Conservation (phyloP, 495 filamentous ascomycete genomes). For the Lasiosphaeria miniovina region DNA sequence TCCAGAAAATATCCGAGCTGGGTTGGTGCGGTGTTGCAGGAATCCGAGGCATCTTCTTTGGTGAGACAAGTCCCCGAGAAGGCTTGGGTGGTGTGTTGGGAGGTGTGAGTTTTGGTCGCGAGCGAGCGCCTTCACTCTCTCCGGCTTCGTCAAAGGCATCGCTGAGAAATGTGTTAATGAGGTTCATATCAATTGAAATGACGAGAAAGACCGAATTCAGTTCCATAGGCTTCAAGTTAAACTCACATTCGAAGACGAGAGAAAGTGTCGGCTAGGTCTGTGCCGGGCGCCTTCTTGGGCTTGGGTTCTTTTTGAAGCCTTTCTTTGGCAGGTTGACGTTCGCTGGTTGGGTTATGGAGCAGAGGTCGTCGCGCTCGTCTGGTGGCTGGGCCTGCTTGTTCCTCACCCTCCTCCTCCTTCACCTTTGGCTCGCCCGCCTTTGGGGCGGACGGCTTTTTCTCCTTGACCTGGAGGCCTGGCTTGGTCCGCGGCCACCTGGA, state of each 20-base stretch:
- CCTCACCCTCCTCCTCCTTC: background rate
- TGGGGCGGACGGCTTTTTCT: background rate
- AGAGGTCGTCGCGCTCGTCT: background rate
- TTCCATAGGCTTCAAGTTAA: background rate
- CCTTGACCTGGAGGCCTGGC: slow-evolving; percentile 2
- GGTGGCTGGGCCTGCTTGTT: background rate
- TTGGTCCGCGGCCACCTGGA: slow-evolving; percentile 9
- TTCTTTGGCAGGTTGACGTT: background rate
- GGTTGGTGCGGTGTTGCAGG: slow-evolving; percentile 53
- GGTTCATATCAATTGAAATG: no score
- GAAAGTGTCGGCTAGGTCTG: slow-evolving; percentile 24
- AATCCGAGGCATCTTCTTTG: slow-evolving; percentile 38
- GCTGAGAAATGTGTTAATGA: background rate
- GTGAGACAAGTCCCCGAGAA: slow-evolving; percentile 28
- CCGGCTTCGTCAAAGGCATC: slow-evolving; percentile 3
- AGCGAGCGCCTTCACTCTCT: background rate
- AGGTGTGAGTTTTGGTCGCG: slow-evolving; percentile 15
- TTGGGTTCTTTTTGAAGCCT: background rate
- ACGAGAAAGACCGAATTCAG: background rate
- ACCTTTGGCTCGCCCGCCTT: background rate
- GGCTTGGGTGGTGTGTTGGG: slow-evolving; percentile 29
- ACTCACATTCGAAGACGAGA: slow-evolving; percentile 25
- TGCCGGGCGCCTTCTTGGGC: slow-evolving; percentile 5
- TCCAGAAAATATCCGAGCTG: slow-evolving; percentile 79
- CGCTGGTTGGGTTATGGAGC: background rate